phyloP scores from a whole-genome alignment of 441 rosid genomes.

The Croton setiger region DNA sequence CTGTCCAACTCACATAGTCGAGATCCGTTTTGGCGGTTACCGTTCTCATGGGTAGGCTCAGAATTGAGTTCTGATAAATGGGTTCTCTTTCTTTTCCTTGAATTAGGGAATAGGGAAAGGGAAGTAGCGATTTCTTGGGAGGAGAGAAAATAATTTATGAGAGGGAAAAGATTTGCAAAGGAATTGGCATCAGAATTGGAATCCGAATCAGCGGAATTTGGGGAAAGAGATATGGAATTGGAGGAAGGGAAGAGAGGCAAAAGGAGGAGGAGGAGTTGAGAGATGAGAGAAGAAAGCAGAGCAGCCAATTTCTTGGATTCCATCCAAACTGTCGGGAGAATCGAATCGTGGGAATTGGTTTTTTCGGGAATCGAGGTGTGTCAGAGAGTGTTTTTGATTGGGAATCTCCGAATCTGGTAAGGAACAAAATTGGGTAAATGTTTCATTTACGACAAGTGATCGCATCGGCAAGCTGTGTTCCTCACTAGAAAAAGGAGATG shows the following conservation, averaged over 20 bases:
- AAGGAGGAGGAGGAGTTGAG: constrained; percentile 38
- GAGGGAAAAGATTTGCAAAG: constrained; percentile 29
- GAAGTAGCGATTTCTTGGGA: constrained; percentile 43
- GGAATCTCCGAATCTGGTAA: constrained; percentile 21
- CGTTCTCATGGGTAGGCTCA: constrained; percentile 23
- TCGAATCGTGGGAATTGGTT: constrained; percentile 14
- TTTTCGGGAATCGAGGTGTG: constrained; percentile 42
- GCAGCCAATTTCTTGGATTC: constrained; percentile 55
- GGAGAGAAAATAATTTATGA: constrained; percentile 39
- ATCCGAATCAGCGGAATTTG: constrained; percentile 9
- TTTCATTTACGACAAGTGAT: constrained; percentile 23
- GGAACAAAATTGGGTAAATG: constrained; percentile 4
- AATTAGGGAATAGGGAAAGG: constrained; percentile 29
- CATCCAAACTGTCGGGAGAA: constrained; percentile 32
- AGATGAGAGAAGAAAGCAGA: constrained; percentile 42
- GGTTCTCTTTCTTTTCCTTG: constrained; percentile 54
- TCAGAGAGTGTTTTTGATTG: constrained; percentile 18
- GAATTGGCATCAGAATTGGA: constrained; percentile 17
- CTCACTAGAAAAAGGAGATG: too few species aligned
- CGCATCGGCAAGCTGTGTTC: neutral
- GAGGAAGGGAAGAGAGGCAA: constrained; percentile 37
- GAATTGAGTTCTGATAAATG: constrained; percentile 34
- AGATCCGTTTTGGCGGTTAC: constrained; percentile 16
- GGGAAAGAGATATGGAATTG: neutral
- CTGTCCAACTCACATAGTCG: constrained; percentile 26